phyloP scores from a whole-genome alignment of 108 stramenopile species.

The Stephanodiscus triporus region DNA sequence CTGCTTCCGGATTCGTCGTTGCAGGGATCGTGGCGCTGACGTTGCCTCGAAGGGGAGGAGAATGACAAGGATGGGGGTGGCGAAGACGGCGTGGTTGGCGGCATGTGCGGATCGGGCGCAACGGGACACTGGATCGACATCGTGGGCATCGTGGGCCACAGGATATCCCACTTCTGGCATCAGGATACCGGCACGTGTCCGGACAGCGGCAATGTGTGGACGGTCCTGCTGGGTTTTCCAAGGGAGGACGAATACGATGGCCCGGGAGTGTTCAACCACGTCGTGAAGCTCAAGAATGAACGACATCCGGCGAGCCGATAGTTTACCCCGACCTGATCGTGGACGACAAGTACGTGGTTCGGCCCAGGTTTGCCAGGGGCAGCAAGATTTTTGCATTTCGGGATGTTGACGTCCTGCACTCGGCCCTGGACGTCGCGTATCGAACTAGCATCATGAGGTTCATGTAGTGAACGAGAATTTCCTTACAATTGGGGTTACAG shows the following conservation, averaged over 20 bases:
- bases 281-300: conserved; percentile 58
- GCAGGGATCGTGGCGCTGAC: too few relatives aligned
- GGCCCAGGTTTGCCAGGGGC: conserved; percentile 61
- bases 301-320: conserved; percentile 53
- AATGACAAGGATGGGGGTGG: too few relatives aligned
- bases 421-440: conserved; percentile 74
- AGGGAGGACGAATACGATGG: conserved; percentile 66
- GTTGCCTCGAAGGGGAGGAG: too few relatives aligned
- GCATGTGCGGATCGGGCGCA: conserved; percentile 62
- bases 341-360: conserved; percentile 59
- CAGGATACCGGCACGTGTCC: conserved; percentile 64
- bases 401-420: conserved; percentile 78
- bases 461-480: conserved; percentile 52
- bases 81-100: too few relatives aligned
- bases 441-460: conserved; percentile 79
- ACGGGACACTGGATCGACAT: conserved; percentile 86
- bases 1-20: too few relatives aligned
- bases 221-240: conserved; percentile 83
- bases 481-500: not conserved
- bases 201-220: conserved; percentile 43
- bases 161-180: conserved; percentile 76
- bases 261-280: conserved; percentile 75
- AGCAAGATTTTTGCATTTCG: conserved; percentile 72
- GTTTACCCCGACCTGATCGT: conserved; percentile 55
- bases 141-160: conserved; percentile 61